Evolutionary conservation across 2,329 filamentous ascomycete genomes (phyloP).

Genomic region (Fusarium sp.): DNA sequence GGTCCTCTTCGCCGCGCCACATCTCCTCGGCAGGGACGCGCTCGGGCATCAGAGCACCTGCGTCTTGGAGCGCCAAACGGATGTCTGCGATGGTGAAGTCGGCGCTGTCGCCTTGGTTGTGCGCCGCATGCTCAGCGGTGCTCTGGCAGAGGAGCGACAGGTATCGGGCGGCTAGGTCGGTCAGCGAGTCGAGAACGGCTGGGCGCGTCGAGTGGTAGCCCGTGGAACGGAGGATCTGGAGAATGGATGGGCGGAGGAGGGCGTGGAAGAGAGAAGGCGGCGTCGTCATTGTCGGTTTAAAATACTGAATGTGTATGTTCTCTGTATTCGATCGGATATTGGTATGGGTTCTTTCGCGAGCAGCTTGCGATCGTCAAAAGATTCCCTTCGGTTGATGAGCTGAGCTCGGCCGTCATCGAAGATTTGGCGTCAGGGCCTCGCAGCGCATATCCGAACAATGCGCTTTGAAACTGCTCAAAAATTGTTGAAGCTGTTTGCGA

Average conservation of each 20-base stretch:
- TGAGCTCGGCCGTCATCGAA: conserved; percentile 47
- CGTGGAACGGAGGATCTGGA: conserved; percentile 90
- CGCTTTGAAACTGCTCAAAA: conserved; percentile 20
- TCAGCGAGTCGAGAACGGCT: conserved; percentile 86
- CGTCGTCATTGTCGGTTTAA: conserved; percentile 55
- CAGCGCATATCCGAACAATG: conserved; percentile 47
- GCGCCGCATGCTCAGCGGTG: conserved; percentile 76
- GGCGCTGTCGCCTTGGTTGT: conserved; percentile 69
- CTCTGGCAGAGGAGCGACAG: conserved; percentile 77
- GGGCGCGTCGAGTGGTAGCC: conserved; percentile 88
- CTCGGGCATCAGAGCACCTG: conserved; percentile 78
- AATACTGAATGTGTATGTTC: background rate
- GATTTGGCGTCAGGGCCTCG: conserved; percentile 29
- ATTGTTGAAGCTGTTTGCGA: conserved; percentile 10
- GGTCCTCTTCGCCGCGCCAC: conserved; percentile 79
- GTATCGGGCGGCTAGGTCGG: conserved; percentile 86
- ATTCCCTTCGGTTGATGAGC: conserved; percentile 16
- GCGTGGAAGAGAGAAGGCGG: conserved; percentile 71
- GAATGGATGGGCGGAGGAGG: conserved; percentile 84
- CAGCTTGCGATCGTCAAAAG: conserved; percentile 7
- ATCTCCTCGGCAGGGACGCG: conserved; percentile 74
- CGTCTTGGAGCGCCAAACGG: conserved; percentile 85
- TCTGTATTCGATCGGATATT: conserved; percentile 1
- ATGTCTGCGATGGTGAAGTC: conserved; percentile 74
- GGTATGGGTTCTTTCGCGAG: conserved; percentile 4